Percentiles rank a stretch among this genome's conserved stretches.
These are phyloP conservation scores for Santalum album DNA, from an alignment of 164 flowering plant genomes.

Conservation along the genomic window DNA sequence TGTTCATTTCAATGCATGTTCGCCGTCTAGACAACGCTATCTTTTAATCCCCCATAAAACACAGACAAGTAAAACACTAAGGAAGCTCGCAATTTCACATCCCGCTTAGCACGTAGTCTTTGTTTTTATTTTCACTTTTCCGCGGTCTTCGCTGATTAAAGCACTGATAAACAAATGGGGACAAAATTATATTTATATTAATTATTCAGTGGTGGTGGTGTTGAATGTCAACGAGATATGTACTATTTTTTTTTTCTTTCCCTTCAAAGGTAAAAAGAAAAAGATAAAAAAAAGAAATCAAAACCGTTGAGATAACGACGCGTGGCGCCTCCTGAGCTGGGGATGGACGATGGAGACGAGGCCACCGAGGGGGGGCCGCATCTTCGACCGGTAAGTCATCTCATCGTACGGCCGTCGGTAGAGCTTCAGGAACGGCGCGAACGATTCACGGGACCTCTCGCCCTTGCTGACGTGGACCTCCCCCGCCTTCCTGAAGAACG, in stretches of 20 bases:
- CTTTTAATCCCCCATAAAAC: no score
- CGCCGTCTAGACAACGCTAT: no score
- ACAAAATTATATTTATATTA: slow-evolving; percentile 2
- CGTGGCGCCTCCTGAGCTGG: slow-evolving; percentile 60
- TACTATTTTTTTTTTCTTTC: neutral
- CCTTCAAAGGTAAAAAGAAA: neutral
- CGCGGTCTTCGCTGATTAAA: neutral
- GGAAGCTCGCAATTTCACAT: slow-evolving; percentile 26
- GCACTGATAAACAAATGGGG: no score
- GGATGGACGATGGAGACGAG: slow-evolving; percentile 86
- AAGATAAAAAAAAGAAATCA: slow-evolving; percentile 7
- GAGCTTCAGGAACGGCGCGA: slow-evolving; percentile 53
- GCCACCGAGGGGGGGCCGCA: slow-evolving; percentile 98
- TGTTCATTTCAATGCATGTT: no score
- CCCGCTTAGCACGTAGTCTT: slow-evolving; percentile 56
- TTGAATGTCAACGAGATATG: slow-evolving; percentile 5
- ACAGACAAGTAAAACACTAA: no score
- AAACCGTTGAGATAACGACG: slow-evolving; percentile 72
- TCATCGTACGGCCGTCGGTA: slow-evolving; percentile 90
- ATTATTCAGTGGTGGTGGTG: slow-evolving; percentile 6
- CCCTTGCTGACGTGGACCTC: slow-evolving; percentile 38
- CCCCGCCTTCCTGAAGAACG: slow-evolving; percentile 41
- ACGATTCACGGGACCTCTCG: slow-evolving; percentile 57
- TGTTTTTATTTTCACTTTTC: neutral
- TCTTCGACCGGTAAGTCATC: slow-evolving; percentile 86